phyloP scores from a whole-genome alignment of 2,329 filamentous ascomycete species.

The Exophiala alcalophila region DNA sequence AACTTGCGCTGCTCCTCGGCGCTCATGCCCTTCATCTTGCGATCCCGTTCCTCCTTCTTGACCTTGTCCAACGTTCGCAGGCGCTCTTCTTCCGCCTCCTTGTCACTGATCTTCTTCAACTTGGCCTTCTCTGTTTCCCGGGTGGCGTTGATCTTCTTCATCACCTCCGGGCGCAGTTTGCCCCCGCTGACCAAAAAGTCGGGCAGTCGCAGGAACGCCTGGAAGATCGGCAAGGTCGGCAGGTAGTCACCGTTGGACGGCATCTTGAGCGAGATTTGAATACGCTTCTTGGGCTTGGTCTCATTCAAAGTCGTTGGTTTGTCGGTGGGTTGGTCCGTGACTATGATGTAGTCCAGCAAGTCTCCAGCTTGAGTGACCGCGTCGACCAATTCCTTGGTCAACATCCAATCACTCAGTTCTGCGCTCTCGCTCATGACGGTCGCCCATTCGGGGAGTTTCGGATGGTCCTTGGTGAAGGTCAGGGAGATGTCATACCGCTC shows the following conservation, averaged over 20 bases:
- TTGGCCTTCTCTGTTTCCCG: conserved; percentile 78
- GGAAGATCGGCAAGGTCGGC: conserved; percentile 69
- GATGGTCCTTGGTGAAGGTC: conserved; percentile 86
- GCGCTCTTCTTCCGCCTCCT: conserved; percentile 62
- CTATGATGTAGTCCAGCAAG: conserved; percentile 77
- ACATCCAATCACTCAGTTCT: conserved; percentile 82
- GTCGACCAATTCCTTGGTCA: conserved; percentile 82
- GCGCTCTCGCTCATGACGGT: conserved; percentile 97
- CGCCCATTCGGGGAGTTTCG: conserved; percentile 83
- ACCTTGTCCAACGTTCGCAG: conserved; percentile 54
- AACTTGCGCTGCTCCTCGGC: conserved; percentile 85
- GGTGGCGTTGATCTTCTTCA: conserved; percentile 74
- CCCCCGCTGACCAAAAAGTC: conserved; percentile 73
- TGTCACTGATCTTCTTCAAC: conserved; percentile 76
- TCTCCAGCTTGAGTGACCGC: conserved; percentile 77
- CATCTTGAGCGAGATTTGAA: conserved; percentile 71
- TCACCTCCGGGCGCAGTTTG: conserved; percentile 86
- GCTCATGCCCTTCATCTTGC: conserved; percentile 69
- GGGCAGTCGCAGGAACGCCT: conserved; percentile 77
- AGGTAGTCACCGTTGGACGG: conserved; percentile 62
- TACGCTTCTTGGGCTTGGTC: conserved; percentile 77
- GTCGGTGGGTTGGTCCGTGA: conserved; percentile 84
- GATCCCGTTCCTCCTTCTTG: conserved; percentile 87
- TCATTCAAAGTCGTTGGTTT: conserved; percentile 85
- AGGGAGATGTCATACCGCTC: conserved; percentile 93